Evolutionary conservation across 2,329 filamentous ascomycete genomes (phyloP).

Genomic region (Exophiala aquamarina): DNA sequence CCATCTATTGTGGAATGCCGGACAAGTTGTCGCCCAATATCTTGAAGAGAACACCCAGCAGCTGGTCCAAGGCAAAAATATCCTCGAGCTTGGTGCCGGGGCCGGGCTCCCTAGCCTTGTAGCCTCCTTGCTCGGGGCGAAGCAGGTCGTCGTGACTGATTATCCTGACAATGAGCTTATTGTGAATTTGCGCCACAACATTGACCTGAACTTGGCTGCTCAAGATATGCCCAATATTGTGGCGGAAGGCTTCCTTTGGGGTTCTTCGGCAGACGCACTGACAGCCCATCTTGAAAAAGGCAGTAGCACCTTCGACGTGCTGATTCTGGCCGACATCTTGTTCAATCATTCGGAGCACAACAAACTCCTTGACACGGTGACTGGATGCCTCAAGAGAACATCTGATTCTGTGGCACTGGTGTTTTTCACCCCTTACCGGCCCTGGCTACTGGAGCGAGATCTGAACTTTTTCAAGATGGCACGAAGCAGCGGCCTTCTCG

Average conservation of each 20-base stretch:
- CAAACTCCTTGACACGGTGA: constrained; percentile 72
- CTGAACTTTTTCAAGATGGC: constrained; percentile 82
- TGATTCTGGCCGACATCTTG: constrained; percentile 84
- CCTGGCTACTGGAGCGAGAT: constrained; percentile 84
- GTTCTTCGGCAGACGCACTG: constrained; percentile 61
- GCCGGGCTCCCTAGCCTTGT: constrained; percentile 82
- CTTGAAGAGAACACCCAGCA: constrained; percentile 66
- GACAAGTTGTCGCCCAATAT: constrained; percentile 73
- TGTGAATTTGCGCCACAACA: constrained; percentile 74
- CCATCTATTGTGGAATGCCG: constrained; percentile 89
- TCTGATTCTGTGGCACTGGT: constrained; percentile 68
- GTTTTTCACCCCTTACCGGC: constrained; percentile 92
- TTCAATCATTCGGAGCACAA: constrained; percentile 88
- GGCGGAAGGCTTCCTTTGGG: constrained; percentile 81
- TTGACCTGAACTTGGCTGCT: constrained; percentile 55
- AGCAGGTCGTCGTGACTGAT: constrained; percentile 74
- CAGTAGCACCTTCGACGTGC: constrained; percentile 64
- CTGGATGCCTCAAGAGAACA: constrained; percentile 61
- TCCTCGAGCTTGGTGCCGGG: constrained; percentile 87
- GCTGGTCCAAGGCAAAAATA: constrained; percentile 65
- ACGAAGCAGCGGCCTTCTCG: constrained; percentile 67
- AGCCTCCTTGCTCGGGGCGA: constrained; percentile 70
- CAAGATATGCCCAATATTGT: constrained; percentile 48
- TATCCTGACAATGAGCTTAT: constrained; percentile 86
- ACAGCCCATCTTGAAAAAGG: constrained; percentile 52